Conservation (phyloP, 192 early-diverging fungal species). For the Irineochytrium annulatum region DNA sequence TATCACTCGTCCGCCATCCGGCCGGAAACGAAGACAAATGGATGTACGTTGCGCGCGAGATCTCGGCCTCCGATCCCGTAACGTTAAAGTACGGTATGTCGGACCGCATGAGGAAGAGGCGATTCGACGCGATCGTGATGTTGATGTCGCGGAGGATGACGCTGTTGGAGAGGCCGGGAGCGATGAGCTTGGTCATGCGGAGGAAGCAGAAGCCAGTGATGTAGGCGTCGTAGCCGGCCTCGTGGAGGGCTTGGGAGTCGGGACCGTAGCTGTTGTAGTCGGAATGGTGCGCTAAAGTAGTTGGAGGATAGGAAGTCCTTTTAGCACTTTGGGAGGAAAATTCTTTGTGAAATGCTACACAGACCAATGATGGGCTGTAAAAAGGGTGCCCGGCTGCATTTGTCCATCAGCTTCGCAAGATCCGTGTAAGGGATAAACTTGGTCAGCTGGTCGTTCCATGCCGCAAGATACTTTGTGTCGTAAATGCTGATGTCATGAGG, state of each 20-base stretch:
- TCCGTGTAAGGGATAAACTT: conserved; percentile 28
- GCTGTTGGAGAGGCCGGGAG: neutral
- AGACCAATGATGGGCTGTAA: conserved; percentile 53
- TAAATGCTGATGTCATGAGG: conserved; percentile 47
- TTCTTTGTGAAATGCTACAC: neutral
- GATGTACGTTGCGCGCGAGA: neutral
- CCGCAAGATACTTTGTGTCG: conserved; percentile 76
- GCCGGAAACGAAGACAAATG: conserved; percentile 17
- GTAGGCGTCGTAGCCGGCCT: conserved; percentile 91
- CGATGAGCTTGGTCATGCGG: conserved; percentile 49
- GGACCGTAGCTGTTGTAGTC: conserved; percentile 35
- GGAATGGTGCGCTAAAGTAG: conserved; percentile 22
- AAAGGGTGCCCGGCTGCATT: conserved; percentile 42
- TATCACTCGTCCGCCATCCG: conserved; percentile 36
- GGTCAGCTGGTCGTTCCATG: conserved; percentile 13
- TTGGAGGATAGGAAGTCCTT: neutral
- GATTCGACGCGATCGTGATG: conserved; percentile 33
- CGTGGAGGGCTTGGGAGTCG: conserved; percentile 56
- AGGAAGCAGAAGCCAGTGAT: conserved; percentile 80
- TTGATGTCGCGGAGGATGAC: neutral
- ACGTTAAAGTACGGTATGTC: conserved; percentile 60
- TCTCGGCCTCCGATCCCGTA: conserved; percentile 43
- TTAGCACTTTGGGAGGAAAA: neutral
- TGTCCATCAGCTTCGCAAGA: conserved; percentile 38
- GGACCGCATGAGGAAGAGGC: conserved; percentile 64